Percentiles rank a stretch among this genome's conserved stretches.
These are phyloP conservation scores for Pseudozyma sp. DNA, from an alignment of 1,284 basidiomycete genomes.

Conservation along the genomic window DNA sequence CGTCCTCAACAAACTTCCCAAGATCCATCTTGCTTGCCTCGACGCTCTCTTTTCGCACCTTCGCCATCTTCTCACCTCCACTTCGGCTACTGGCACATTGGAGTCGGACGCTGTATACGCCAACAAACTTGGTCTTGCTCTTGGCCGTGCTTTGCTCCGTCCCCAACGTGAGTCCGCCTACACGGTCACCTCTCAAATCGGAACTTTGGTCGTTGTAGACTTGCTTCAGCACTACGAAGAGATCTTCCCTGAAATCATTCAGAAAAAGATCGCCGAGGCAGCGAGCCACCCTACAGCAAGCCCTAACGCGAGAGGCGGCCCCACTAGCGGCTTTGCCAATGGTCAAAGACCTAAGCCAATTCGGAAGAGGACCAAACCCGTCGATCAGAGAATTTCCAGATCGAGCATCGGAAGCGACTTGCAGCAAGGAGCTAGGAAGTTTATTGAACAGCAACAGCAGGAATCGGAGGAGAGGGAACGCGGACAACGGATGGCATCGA, in stretches of 20 bases:
- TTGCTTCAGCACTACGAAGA: constrained; percentile 80
- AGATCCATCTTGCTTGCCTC: constrained; percentile 83
- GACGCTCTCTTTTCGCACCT: constrained; percentile 84
- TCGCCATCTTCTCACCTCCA: constrained; percentile 77
- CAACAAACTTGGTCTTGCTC: constrained; percentile 84
- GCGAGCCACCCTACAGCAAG: constrained; percentile 8
- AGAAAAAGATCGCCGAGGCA: constrained; percentile 81
- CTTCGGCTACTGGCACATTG: constrained; percentile 69
- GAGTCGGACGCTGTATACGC: constrained; percentile 80
- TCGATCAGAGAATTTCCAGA: constrained; percentile 77
- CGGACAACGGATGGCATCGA: background rate
- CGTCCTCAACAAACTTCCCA: constrained; percentile 80
- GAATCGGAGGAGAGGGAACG: constrained; percentile 30
- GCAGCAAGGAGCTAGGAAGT: constrained; percentile 41
- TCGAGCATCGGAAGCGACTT: constrained; percentile 45
- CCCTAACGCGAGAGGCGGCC: constrained; percentile 8
- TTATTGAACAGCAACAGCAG: constrained; percentile 33
- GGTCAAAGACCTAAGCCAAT: constrained; percentile 76
- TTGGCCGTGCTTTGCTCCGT: constrained; percentile 85
- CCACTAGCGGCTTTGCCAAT: background rate
- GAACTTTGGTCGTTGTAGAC: constrained; percentile 81
- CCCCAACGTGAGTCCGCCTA: constrained; percentile 87
- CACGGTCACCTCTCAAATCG: constrained; percentile 78
- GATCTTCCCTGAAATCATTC: constrained; percentile 83
- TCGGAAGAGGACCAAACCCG: constrained; percentile 85